Percentiles rank a stretch among this genome's conserved stretches.
Conservation (phyloP, 2,329 filamentous ascomycete genomes). For the Arachnopeziza araneosa region DNA sequence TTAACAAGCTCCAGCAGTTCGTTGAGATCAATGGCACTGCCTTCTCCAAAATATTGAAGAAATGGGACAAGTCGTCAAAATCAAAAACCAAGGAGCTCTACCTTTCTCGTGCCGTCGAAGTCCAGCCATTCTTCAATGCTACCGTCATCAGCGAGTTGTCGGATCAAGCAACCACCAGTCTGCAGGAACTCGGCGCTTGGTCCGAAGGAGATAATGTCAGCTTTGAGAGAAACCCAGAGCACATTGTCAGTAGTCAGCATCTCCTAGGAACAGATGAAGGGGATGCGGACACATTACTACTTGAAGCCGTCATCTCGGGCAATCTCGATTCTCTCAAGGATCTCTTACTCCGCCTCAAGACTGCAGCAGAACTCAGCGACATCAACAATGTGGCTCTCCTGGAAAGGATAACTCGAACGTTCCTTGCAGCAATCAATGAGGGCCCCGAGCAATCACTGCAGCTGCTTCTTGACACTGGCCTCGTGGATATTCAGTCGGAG, state of each 20-base stretch:
- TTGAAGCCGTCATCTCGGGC: constrained; percentile 80
- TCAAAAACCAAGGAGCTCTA: constrained; percentile 98
- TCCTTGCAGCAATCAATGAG: constrained; percentile 83
- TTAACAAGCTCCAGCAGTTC: constrained; percentile 98
- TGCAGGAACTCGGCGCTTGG: constrained; percentile 93
- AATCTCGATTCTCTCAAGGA: constrained; percentile 75
- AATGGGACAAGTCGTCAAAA: constrained; percentile 99
- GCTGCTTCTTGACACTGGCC: constrained; percentile 69
- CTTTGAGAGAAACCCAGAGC: constrained; percentile 57
- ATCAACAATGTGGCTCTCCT: constrained; percentile 50
- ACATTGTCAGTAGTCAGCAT: constrained; percentile 61
- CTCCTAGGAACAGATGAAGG: constrained; percentile 74
- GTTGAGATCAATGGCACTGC: constrained; percentile 97
- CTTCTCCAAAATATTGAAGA: constrained; percentile 98
- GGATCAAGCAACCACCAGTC: constrained; percentile 92
- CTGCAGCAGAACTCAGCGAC: constrained; percentile 49
- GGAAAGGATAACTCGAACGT: constrained; percentile 83
- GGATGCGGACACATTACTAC: constrained; percentile 80
- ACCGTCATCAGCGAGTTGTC: constrained; percentile 95
- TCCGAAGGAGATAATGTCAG: constrained; percentile 92
- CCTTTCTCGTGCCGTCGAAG: constrained; percentile 89
- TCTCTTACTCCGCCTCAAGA: constrained; percentile 67
- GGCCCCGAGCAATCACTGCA: constrained; percentile 72
- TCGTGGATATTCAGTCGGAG: constrained; percentile 87
- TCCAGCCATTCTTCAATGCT: constrained; percentile 96